A percentile compares a stretch with the other conserved stretches of the same genome.
phyloP scores from a whole-genome alignment of 179 eudicot genomes.

The Sideroxylon spinosum region DNA sequence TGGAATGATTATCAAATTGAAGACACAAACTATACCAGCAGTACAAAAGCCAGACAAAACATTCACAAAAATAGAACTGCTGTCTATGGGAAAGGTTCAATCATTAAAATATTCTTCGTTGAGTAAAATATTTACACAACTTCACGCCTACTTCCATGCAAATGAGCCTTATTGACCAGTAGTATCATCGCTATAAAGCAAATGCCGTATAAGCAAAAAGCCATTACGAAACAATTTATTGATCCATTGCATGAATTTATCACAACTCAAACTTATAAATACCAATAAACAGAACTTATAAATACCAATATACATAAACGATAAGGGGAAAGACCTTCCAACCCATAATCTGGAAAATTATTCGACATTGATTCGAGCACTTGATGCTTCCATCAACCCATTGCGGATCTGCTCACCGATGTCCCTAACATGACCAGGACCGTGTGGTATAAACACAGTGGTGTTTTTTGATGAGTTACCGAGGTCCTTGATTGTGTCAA shows the following conservation, averaged over 20 bases:
- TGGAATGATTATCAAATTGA: no score
- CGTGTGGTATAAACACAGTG: conserved; percentile 93
- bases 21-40: no score
- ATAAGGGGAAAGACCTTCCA: not conserved
- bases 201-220: not conserved
- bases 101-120: not conserved
- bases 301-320: not conserved
- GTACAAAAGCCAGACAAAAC: not conserved
- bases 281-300: no score
- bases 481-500: conserved; percentile 89
- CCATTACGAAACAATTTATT: not conserved
- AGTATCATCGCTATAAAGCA: not conserved
- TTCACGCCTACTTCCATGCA: not conserved
- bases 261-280: not conserved
- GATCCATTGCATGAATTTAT: not conserved
- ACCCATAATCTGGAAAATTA: not conserved
- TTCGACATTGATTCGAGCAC: conserved; percentile 30
- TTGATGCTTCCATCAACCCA: conserved; percentile 80
- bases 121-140: not conserved
- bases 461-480: conserved; percentile 91
- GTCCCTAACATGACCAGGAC: conserved; percentile 93
- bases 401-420: conserved; percentile 90
- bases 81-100: not conserved
- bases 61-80: not conserved
- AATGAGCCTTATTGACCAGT: not conserved